Base-by-base conservation (phyloP, 2,329 filamentous ascomycete species). In the Xylaria sp. region DNA sequence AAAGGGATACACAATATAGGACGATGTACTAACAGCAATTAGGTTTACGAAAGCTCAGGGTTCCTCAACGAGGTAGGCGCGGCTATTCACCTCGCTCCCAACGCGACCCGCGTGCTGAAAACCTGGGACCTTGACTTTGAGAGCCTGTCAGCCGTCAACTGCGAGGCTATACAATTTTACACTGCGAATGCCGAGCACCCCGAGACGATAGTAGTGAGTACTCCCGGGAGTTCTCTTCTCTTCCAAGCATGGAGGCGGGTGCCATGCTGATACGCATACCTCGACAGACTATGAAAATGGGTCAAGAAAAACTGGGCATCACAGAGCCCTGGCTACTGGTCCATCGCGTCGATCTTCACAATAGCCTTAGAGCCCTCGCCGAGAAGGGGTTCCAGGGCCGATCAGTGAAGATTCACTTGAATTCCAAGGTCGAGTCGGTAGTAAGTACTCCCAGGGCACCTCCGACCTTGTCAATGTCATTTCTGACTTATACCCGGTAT, bases 31-130 rank as follows among this genome's bases (percentile, higher is more conserved):
- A 47, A 68, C 22, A 42, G 6, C 27, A 1, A 20, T 22, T 38
- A 69, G 67, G 57, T 69, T 15, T 69, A 66, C 27, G 67, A 69
- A 54, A 51, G 27, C n/a, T 69, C 67, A 5, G 42, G 50, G 33
- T 69, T 69, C 17, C 27, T 66, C 15, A 66, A 69, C 13, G 67
- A 69, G 29, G 67, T 69, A 9, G 67, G 67, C 39, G 67, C 67
- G 3, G 67, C 67, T 4, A 64, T 69, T 17, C 64, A 69, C 22
- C 17, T 69, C 1, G 38, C 63, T 1, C 67, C 67, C 1, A 69
- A 69, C 38, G 60, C 64, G 13, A 65, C 38, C 2, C 58, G 67
- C 0, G 45, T 69, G 17, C 25, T 69, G 1, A 60, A 45, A 25
- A 64, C 44, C 27, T 67, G 67, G 67, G 67, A 61, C 27, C 53